Evolutionary conservation across 345 rosid genomes (phyloP), one percentile per base, ranked within the genome.

Genomic region (Combretum micranthum): DNA sequence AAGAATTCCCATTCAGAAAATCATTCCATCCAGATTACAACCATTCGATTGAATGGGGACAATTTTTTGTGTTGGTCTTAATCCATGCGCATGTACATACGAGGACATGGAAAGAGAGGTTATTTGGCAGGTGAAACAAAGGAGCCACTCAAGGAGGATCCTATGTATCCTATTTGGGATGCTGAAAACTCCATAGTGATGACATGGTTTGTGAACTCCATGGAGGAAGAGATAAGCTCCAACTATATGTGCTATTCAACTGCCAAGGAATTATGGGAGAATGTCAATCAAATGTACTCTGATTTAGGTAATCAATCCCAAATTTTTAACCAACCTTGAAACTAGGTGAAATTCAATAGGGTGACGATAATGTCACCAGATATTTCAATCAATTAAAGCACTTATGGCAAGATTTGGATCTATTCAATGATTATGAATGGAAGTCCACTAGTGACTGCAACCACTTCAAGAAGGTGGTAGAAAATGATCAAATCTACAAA

Each of bases 161-260:
- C 44, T 15, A 17, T 15, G 3, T 37, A 37, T n/a, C 37, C 55
- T 3, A 56, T n/a, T 1, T 64, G 55, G 39, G 61, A 56, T 42
- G 55, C 23, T 2, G 43, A 64, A 16, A 64, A 64, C 61, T 64
- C 56, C 20, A 42, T 64, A 61, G 55, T 48, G 3, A 64, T 64
- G 62, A 50, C 62, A n/a, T 57, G 49, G 51, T 22, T 57, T 2
- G 50, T 42, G 10, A 64, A 64, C 20, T 39, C 46, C 0, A 51
- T 57, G 47, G 52, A 44, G 1, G 52, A 44, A 13, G 61, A 65
- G 4, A 50, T 65, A 20, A 45, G 57, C 10, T 50, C 57, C 2
- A 65, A 62, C 22, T 47, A 56, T 15, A 22, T 64, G 47, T 50
- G 69, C 12, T 55, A 50, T 57, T 10, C 15, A 1, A 64, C 32